Percentiles rank a stretch among this genome's conserved stretches.
Evolutionary conservation across 176 grass and related monocot species (phyloP).

Genomic region (Zoysia pacifica): DNA sequence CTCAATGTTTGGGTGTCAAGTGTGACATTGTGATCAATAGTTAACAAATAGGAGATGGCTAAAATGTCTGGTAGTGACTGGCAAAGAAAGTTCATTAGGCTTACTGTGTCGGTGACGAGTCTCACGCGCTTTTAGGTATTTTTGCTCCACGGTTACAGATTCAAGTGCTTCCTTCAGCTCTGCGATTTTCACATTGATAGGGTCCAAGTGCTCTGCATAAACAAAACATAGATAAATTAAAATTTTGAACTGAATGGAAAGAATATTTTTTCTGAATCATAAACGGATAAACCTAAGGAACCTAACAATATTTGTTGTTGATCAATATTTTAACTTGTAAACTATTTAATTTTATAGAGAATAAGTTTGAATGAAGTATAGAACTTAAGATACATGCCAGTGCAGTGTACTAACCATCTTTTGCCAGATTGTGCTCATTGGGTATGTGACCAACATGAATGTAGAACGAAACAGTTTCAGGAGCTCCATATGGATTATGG

Average conservation of each 20-base stretch:
- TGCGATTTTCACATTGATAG: constrained; percentile 96
- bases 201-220: constrained; percentile 84
- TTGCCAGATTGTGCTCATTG: constrained; percentile 90
- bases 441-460: constrained; percentile 99
- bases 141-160: constrained; percentile 84
- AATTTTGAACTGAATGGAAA: constrained; percentile 2
- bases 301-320: constrained; percentile 2
- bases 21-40: neutral
- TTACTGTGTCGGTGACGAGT: constrained; percentile 94
- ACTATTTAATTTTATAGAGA: neutral
- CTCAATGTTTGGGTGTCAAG: neutral
- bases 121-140: constrained; percentile 92
- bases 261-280: neutral
- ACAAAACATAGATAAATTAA: constrained; percentile 18
- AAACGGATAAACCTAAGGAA: neutral
- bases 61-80: neutral
- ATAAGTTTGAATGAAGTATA: neutral
- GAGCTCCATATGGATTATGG: constrained; percentile 85
- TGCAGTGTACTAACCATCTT: constrained; percentile 73
- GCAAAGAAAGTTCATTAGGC: constrained; percentile 29
- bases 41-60: neutral
- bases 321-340: neutral
- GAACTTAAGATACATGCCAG: constrained; percentile 19
- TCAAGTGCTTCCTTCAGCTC: constrained; percentile 95
- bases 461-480: constrained; percentile 98